Conservation (phyloP, 2,329 filamentous ascomycete species). For the Huntiella abstrusa region DNA sequence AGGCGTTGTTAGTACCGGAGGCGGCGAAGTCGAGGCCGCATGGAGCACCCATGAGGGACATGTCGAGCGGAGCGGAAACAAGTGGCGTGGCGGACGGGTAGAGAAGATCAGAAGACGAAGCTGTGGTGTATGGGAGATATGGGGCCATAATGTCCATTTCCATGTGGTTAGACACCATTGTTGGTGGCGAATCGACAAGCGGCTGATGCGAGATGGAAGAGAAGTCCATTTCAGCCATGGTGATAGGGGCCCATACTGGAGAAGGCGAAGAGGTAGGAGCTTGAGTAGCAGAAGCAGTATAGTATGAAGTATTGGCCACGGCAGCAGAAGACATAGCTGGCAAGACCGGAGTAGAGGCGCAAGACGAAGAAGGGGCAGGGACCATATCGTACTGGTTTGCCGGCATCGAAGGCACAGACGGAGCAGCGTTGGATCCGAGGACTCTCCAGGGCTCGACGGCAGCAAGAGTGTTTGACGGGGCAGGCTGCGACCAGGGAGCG, state of each 20-base stretch:
- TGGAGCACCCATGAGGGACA: slow-evolving; percentile 63
- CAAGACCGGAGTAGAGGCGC: background rate
- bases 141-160: slow-evolving; percentile 3
- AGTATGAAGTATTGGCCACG: slow-evolving; percentile 2
- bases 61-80: slow-evolving; percentile 53
- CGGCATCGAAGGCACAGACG: no score
- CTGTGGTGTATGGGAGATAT: slow-evolving; percentile 43
- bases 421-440: slow-evolving; percentile 67
- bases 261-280: slow-evolving; percentile 1
- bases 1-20: background rate
- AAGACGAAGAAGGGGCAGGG: slow-evolving; percentile 1
- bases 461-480: slow-evolving; percentile 44
- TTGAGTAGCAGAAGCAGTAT: slow-evolving; percentile 1
- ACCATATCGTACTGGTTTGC: slow-evolving; percentile 34
- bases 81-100: slow-evolving; percentile 58
- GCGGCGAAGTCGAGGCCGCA: slow-evolving; percentile 42
- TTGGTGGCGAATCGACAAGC: slow-evolving; percentile 16
- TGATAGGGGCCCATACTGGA: slow-evolving; percentile 26
- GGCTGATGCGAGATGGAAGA: slow-evolving; percentile 52
- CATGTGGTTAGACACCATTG: no score
- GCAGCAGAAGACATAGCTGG: background rate
- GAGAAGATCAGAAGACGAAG: slow-evolving; percentile 36
- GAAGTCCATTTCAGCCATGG: slow-evolving; percentile 43
- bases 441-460: slow-evolving; percentile 79
- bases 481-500: slow-evolving; percentile 27